Conservation (phyloP, 2,329 filamentous ascomycete genomes). For the Talaromyces sp. region DNA sequence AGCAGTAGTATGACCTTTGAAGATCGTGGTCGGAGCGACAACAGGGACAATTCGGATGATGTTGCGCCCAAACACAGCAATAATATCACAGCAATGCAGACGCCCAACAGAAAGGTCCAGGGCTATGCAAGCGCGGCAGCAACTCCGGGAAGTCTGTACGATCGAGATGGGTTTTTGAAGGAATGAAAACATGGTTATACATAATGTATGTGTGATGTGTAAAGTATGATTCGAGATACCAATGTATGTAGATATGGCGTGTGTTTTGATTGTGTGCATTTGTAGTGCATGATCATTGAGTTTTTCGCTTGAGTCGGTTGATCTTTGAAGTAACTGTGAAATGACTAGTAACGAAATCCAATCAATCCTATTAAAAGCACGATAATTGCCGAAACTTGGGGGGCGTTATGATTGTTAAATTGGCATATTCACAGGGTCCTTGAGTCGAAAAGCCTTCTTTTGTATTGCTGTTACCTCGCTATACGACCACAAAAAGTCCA, state of each 20-base stretch:
- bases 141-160: slow-evolving; percentile 46
- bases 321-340: neutral
- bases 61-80: slow-evolving; percentile 4
- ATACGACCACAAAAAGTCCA: neutral
- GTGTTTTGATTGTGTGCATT: neutral
- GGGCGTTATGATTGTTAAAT: neutral
- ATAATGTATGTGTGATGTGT: slow-evolving; percentile 12
- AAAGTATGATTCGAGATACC: slow-evolving; percentile 13
- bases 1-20: slow-evolving; percentile 12
- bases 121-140: slow-evolving; percentile 1
- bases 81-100: slow-evolving; percentile 14
- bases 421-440: neutral
- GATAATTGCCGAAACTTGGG: neutral
- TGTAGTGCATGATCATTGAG: neutral
- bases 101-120: slow-evolving; percentile 22
- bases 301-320: neutral
- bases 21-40: neutral
- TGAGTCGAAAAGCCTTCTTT: neutral
- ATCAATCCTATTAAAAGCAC: neutral
- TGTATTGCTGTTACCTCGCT: neutral
- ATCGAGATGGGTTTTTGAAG: slow-evolving; percentile 36
- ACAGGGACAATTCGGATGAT: slow-evolving; percentile 2
- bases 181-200: slow-evolving; percentile 22
- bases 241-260: slow-evolving; percentile 7
- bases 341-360: neutral